These are phyloP conservation scores for Cetraspora pellucida DNA, from an alignment of 192 early-diverging fungal genomes.

Conservation along the genomic window DNA sequence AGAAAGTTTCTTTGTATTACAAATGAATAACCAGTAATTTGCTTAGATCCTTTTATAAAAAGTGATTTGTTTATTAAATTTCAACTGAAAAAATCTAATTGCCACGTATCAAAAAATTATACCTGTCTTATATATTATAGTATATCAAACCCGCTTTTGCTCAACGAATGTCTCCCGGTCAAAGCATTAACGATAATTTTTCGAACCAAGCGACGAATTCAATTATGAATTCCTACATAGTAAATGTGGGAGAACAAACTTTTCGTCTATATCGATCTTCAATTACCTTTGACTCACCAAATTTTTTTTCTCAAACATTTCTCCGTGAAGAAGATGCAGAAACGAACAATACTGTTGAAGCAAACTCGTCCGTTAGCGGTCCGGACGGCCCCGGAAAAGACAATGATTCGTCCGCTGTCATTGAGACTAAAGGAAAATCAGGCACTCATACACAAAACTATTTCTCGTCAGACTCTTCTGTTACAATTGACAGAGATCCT, in stretches of 20 bases:
- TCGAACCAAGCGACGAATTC: background rate
- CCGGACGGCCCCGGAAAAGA: background rate
- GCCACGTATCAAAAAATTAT: background rate
- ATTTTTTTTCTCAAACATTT: slow-evolving; percentile 29
- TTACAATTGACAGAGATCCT: slow-evolving; percentile 29
- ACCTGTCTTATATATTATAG: background rate
- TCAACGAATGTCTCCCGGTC: slow-evolving; percentile 12
- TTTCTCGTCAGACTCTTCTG: background rate
- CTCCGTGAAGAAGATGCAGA: slow-evolving; percentile 14
- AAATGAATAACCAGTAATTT: background rate
- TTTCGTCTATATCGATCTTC: slow-evolving; percentile 30
- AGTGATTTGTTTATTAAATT: background rate
- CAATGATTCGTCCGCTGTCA: background rate
- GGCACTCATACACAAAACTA: slow-evolving; percentile 7
- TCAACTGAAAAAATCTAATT: background rate
- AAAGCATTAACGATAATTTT: slow-evolving; percentile 5
- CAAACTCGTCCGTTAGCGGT: background rate
- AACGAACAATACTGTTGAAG: background rate
- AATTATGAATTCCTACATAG: slow-evolving; percentile 32
- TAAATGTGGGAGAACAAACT: slow-evolving; percentile 28
- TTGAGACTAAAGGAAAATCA: background rate
- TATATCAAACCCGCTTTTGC: background rate
- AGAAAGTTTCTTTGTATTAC: background rate
- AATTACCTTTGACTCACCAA: slow-evolving; percentile 29
- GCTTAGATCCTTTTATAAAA: too few species aligned